Base-by-base conservation (phyloP, 805 yeast genomes). In the Myxozyma kluyveri region DNA sequence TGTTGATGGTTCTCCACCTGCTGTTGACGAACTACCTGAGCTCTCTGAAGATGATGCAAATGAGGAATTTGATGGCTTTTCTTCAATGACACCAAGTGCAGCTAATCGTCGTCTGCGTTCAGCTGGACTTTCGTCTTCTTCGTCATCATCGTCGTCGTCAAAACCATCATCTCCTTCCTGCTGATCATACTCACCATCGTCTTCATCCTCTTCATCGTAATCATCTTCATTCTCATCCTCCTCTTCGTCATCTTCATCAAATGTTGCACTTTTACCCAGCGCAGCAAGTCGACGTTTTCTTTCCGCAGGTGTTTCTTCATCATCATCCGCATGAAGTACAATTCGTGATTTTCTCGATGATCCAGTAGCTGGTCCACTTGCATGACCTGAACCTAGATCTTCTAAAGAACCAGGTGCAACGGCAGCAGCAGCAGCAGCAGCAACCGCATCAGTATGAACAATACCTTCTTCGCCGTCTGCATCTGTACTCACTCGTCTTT, bases 61-160 rank as follows among this genome's bases (percentile, higher is more conserved):
- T 1, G 44, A 12, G 4, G 54, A 31, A 19, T 37, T 6, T 6
- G 43, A 10, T 9, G 49, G 4, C 17, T 19, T 18, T 27, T 32
- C 26, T 18, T 58, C 63, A 40, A 40, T 58, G 33, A 70, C 46
- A 40, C 67, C 73, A 54, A 63, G 54, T 33, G 66, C 75, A 4
- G 75, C 71, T 37, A 85, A 66, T 52, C 90, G 74, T 61, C 90
- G 76, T 36, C 73, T 72, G 50, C 79, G 75, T 65, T 85, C 90
- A 9, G 60, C 37, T 1, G 39, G 35, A 2, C 60, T 65, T 9
- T 52, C 66, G 5, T 60, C 68, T 10, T 62, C 70, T n/a, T 63
- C 70, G 45, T 66, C 67, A n/a, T 60, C 68, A 3, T 54, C 61
- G 9, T 45, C 49, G 10, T 27, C 50, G 29, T 45, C 46, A 23